Evolutionary conservation across 352 stramenopile species (phyloP), one percentile per base, ranked within the genome.

Genomic region (Pythium volutum): DNA sequence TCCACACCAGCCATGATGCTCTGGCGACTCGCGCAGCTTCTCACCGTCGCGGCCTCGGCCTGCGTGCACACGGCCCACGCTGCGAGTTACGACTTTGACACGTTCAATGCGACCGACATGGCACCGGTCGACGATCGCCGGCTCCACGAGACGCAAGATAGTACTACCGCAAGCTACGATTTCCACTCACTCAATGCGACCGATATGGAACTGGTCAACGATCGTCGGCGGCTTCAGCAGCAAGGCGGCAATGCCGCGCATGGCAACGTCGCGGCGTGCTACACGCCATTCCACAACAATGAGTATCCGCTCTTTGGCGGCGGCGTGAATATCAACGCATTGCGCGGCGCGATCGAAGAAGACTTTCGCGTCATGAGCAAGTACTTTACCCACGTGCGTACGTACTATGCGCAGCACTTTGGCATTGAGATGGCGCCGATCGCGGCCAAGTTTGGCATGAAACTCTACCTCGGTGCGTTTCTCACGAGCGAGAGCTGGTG

Each of bases 401-500:
- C 78, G 25, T 89, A 83, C 67, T 76, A 88, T 67, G 74, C 80
- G 59, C 67, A 76, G 51, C 84, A 76, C 46, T 80, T 70, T 33
- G 74, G 71, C 45, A 77, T 84, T 31, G 62, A 71, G 29, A 56
- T 85, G 0, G 69, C 77, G 11, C 60, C 73, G 36, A 80, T 78
- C 53, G 76, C 76, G 1, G 63, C 61, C 31, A 72, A 74, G 63
- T 73, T 81, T 59, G 66, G 68, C 16, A 42, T 88, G 23, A 82
- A 85, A 60, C 55, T 88, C 22, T 81, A 80, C 48, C 55, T 87
- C 11, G 75, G 77, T 27, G 68, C 84, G 18, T 84, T 75, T 59
- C 70, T 86, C 59, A 85, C 76, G 14, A 59, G 47, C 10, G 71
- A 87, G 22, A 49, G 46, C 7, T 86, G 74, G 77, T 65, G 81